Evolutionary conservation across 495 filamentous ascomycete genomes (phyloP), one percentile per base, ranked within the genome.

Genomic region (Trichoderma virens): DNA sequence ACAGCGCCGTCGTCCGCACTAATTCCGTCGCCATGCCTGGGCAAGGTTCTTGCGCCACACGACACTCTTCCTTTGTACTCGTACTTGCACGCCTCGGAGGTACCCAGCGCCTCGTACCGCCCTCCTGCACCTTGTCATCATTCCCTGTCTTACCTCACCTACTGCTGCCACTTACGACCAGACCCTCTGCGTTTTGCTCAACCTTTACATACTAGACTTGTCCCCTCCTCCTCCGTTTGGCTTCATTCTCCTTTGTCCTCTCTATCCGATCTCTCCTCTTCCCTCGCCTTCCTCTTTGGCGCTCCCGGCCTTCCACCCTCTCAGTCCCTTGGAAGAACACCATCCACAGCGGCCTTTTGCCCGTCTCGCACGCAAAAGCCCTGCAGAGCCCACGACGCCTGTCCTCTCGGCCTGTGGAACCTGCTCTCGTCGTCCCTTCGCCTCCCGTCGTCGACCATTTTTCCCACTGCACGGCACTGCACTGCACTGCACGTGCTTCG

Each of bases 141-240:
- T 56, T 30, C 20, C 43, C 51, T 56, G 51, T 56, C 51, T 56
- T 56, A 56, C 51, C 51, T 56, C 51, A 56, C 51, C 6, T 16
- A 28, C 51, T 56, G 51, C 51, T 56, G 51, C 51, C 51, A 56
- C 51, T 56, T 27, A 56, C 51, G 51, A 56, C 23, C 51, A 20
- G 7, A 20, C 16, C n/a, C 25, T 56, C 51, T 56, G 23, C 27
- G 14, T 18, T 28, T 30, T 56, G 51, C 51, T 30, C 11, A 14
- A 56, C 51, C 51, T 56, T 56, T 56, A 56, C 51, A 56, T 56
- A 56, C 51, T 56, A 56, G 51, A 56, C 51, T 56, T 27, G 51
- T 56, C 51, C 51, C 51, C 45, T 51, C 51, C 51, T 56, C 51
- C 51, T 56, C 51, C 51, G 51, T 7, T 30, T 30, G 51, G 51